Base-by-base conservation (phyloP, 2,329 filamentous ascomycete species). In the Trichoderma sp. region DNA sequence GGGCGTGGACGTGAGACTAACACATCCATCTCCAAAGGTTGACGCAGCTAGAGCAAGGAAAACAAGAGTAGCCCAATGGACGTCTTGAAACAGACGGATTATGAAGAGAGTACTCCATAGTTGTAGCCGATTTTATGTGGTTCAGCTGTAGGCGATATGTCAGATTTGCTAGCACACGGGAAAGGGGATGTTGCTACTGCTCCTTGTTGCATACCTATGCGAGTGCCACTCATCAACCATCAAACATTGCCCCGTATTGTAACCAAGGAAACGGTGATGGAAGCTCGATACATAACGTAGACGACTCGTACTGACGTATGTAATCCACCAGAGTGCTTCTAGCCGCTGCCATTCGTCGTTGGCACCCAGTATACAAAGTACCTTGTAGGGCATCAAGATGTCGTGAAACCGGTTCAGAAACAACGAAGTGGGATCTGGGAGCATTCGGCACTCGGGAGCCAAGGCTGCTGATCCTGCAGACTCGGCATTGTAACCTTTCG, bases 131-230 rank as follows among this genome's bases (percentile, higher is more conserved):
- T 75, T 75, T 24, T 33, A 21, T 35, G 18, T 21, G 29, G 50
- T 50, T 67, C n/a, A 38, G 33, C 56, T 75, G 77, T 74, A 76
- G 77, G 74, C 33, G 77, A 79, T 62, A 73, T 3, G 76, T 78
- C 78, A 77, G 63, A 75, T 77, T 77, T 72, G 41, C 31, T 18
- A 21, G 14, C 27, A 50, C 35, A 76, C 56, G 56, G 59, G 45
- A 74, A 74, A 60, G 7, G 35, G 33, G 38, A 38, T 35, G 27
- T 27, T 72, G 69, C n/a, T 24, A 12, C n/a, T 53, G 27, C n/a
- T 45, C n/a, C 3, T 33, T 12, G 27, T 27, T 16, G 24, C 56
- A 6, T 14, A 24, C 53, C 4, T 60, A 33, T 71, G 24, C 53
- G 67, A 71, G 53, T 2, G 2, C 16, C 41, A 45, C 27, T 56